Evolutionary conservation across 495 filamentous ascomycete genomes (phyloP).

Genomic region (Penicillium dipodomyicola): DNA sequence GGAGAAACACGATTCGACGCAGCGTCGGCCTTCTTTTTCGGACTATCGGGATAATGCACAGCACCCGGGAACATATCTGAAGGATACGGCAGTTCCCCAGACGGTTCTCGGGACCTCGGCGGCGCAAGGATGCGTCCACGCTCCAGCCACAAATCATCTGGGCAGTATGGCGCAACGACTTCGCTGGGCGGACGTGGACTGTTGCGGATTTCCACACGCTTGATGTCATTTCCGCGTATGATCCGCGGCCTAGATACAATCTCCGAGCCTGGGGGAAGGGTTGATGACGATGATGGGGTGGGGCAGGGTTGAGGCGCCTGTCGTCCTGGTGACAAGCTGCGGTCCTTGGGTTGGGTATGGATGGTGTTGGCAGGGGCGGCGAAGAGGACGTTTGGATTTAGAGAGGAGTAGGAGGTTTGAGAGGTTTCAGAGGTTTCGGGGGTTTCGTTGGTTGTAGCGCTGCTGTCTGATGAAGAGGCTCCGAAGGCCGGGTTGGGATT

Average conservation of each 20-base stretch:
- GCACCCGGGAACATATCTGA: slow-evolving; percentile 18
- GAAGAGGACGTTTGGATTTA: slow-evolving; percentile 3
- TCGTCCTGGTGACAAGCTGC: background rate
- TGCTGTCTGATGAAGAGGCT: slow-evolving; percentile 16
- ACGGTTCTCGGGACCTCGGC: background rate
- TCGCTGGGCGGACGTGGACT: slow-evolving; percentile 30
- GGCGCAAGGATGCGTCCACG: slow-evolving; percentile 9
- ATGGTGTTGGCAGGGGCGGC: slow-evolving; percentile 9
- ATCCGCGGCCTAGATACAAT: slow-evolving; percentile 38
- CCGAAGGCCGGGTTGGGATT: background rate
- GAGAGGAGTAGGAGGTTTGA: slow-evolving; percentile 9
- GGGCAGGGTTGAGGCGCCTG: background rate
- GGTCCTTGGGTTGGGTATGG: slow-evolving; percentile 5
- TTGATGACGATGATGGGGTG: slow-evolving; percentile 9
- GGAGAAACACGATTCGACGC: slow-evolving; percentile 24
- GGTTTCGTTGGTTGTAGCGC: slow-evolving; percentile 8
- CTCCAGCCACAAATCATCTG: slow-evolving; percentile 36
- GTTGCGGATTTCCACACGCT: slow-evolving; percentile 34
- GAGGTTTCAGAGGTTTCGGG: slow-evolving; percentile 13
- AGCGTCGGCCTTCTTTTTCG: slow-evolving; percentile 15
- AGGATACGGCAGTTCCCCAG: slow-evolving; percentile 23
- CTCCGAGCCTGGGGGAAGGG: slow-evolving; percentile 23
- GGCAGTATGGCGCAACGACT: slow-evolving; percentile 31
- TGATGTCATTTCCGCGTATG: slow-evolving; percentile 38
- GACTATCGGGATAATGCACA: slow-evolving; percentile 24